A percentile compares a stretch with the other conserved stretches of the same genome.
phyloP scores from a whole-genome alignment of 331 rosid genomes.

The Quercus lobata region DNA sequence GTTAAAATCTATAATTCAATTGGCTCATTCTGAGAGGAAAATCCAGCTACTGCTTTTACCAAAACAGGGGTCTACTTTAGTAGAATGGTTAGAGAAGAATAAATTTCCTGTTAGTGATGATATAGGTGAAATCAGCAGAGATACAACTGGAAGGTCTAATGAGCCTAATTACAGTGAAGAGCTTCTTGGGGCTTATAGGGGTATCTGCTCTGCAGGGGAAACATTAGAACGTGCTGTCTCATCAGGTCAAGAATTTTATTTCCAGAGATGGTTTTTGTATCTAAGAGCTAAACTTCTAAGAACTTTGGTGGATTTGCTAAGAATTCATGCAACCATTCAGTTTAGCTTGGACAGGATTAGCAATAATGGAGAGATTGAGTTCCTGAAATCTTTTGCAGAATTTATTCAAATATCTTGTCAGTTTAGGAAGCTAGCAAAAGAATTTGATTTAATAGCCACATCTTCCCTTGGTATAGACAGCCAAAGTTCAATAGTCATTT shows the following conservation, averaged over 20 bases:
- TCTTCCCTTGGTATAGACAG: constrained; percentile 56
- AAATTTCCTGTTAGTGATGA: constrained; percentile 17
- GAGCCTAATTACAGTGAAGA: constrained; percentile 16
- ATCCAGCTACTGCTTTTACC: constrained; percentile 26
- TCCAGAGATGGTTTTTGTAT: constrained; percentile 65
- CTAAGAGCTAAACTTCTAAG: constrained; percentile 44
- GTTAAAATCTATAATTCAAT: constrained; percentile 48
- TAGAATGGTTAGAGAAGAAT: constrained; percentile 25
- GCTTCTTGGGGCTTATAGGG: constrained; percentile 36
- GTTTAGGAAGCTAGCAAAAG: constrained; percentile 39
- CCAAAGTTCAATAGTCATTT: constrained; percentile 35
- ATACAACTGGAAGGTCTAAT: constrained; percentile 5
- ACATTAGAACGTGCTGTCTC: constrained; percentile 35
- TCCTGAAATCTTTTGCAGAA: constrained; percentile 21
- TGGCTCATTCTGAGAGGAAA: constrained; percentile 42
- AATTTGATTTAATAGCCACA: constrained; percentile 41
- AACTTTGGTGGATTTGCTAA: constrained; percentile 28
- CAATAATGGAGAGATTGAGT: constrained; percentile 4
- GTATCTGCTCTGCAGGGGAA: constrained; percentile 42
- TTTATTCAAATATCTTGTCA: constrained; percentile 31
- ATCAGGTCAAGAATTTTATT: constrained; percentile 35
- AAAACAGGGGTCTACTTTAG: constrained; percentile 28
- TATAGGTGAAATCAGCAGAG: constrained; percentile 19
- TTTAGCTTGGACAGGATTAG: constrained; percentile 4
- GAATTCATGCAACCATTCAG: constrained; percentile 23